Evolutionary conservation across 2,329 filamentous ascomycete species (phyloP), one percentile per base, ranked within the genome.

Genomic region (Triangularia verruculosa): DNA sequence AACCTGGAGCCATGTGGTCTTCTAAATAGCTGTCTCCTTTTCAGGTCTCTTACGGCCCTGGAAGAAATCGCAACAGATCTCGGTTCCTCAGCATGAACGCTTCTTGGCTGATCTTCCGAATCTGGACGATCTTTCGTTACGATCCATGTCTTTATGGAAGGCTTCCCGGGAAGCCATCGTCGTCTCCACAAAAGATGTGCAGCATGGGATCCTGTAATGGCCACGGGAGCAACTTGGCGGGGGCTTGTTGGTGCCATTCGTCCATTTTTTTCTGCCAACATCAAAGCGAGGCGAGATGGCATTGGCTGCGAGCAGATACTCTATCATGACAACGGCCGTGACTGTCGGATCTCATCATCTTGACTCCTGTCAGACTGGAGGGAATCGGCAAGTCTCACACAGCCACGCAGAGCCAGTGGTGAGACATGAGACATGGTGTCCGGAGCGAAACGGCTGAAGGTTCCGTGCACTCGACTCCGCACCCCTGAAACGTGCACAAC

Each of bases 131-230:
- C 57, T 15, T 1, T 43, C 32, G 22, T 59, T 43, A 17, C 13
- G 27, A 47, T 30, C 39, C 57, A 39, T 43, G 57, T 59, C 39
- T 52, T 43, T 17, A 39, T 59, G 57, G 57, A 52, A 52, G 47
- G 24, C 32, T 52, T 59, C 47, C 57, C 57, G 34, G 57, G 57
- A 59, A 59, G 51, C 20, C 20, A 28, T 28, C 51, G 22, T 47
- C 15, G 51, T 15, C 20, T 54, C 51, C 51, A 54, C 51, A 54
- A 53, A 53, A 54, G 51, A 54, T 54, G 51, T 54, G 51, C 51
- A 54, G 22, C 51, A 54, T 54, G 51, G 51, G 25, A 54, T 54
- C 51, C 51, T 54, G 51, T 54, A 54, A 54, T 24, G 51, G 51
- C 25, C 22, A 54, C 51, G 51, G 51, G 25, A 24, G 15, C 22